Conservation (phyloP, 1,139 yeast genomes). For the Suhomyces kunorum region DNA sequence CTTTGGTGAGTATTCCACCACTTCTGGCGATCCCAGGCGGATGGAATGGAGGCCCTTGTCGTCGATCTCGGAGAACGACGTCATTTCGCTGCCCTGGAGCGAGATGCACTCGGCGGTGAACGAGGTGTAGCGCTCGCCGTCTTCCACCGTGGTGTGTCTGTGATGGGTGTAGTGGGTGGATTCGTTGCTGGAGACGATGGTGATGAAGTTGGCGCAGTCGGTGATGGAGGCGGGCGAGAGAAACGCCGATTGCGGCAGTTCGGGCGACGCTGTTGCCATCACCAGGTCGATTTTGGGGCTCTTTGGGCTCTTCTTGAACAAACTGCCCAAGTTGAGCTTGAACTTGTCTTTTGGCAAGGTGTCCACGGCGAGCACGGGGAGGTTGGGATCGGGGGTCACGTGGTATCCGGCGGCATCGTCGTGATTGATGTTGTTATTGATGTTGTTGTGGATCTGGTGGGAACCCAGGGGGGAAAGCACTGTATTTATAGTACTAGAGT, state of each 20-base stretch:
- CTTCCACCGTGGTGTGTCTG: conserved; percentile 10
- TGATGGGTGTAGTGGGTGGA: conserved; percentile 8
- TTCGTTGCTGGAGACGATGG: conserved; percentile 17
- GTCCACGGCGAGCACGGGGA: not conserved
- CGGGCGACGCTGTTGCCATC: not conserved
- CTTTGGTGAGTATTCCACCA: conserved; percentile 1
- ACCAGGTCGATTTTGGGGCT: not conserved
- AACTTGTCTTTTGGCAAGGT: conserved; percentile 6
- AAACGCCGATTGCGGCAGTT: not conserved
- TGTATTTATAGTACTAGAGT: not conserved
- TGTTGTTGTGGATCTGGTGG: not conserved
- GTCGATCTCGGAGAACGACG: conserved; percentile 20
- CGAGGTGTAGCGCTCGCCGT: conserved; percentile 28
- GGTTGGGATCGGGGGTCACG: not conserved
- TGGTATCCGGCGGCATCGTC: not conserved
- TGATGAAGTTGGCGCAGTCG: conserved; percentile 18
- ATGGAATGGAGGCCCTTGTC: conserved; percentile 2
- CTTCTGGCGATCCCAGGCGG: conserved; percentile 5
- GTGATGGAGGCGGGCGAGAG: conserved; percentile 15
- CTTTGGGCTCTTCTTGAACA: conserved; percentile 15
- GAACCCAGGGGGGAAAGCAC: not conserved
- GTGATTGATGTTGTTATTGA: not conserved
- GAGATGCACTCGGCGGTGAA: conserved; percentile 44
- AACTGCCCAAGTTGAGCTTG: conserved; percentile 16
- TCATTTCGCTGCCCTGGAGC: conserved; percentile 45